phyloP scores from a whole-genome alignment of 805 yeast genomes.

The Ogataea glucozyma region DNA sequence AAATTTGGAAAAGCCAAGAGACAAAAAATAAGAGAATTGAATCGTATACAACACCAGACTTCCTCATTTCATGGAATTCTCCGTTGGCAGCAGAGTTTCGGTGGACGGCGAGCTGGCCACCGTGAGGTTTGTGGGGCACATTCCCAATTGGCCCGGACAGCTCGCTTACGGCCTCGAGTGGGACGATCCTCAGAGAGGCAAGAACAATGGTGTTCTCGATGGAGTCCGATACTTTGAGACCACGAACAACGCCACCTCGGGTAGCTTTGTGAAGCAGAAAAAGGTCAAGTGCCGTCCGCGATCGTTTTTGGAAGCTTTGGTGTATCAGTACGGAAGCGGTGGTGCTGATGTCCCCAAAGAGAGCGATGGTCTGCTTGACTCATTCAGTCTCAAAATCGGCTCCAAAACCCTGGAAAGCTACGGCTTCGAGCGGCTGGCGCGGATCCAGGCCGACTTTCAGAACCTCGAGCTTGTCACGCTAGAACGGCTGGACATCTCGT shows the following conservation, averaged over 20 bases:
- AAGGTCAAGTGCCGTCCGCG: slow-evolving; percentile 22
- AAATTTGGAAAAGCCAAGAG: too few relatives aligned
- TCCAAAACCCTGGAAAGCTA: slow-evolving; percentile 57
- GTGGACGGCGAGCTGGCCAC: slow-evolving; percentile 58
- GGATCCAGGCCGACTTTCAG: slow-evolving; percentile 47
- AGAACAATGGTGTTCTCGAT: slow-evolving; percentile 61
- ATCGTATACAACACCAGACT: slow-evolving; percentile 2
- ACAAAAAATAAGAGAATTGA: background rate
- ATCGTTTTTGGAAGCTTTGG: slow-evolving; percentile 51
- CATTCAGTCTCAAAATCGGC: slow-evolving; percentile 46
- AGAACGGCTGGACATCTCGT: slow-evolving; percentile 41
- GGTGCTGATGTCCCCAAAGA: slow-evolving; percentile 13
- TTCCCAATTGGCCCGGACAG: slow-evolving; percentile 62
- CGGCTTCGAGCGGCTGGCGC: slow-evolving; percentile 62
- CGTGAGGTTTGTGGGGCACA: slow-evolving; percentile 56
- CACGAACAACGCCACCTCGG: slow-evolving; percentile 42
- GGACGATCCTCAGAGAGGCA: slow-evolving; percentile 74
- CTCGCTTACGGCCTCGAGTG: slow-evolving; percentile 80
- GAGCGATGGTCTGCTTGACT: slow-evolving; percentile 18
- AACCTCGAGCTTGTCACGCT: slow-evolving; percentile 52
- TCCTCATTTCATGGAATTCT: background rate
- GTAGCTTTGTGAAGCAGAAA: slow-evolving; percentile 61
- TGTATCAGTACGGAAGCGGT: slow-evolving; percentile 44
- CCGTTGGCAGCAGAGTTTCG: slow-evolving; percentile 30
- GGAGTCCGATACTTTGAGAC: slow-evolving; percentile 56